Percentiles rank a stretch among this genome's conserved stretches.
These are phyloP conservation scores for Zygoascus meyerae DNA, from an alignment of 1,139 yeast species.

Conservation along the genomic window DNA sequence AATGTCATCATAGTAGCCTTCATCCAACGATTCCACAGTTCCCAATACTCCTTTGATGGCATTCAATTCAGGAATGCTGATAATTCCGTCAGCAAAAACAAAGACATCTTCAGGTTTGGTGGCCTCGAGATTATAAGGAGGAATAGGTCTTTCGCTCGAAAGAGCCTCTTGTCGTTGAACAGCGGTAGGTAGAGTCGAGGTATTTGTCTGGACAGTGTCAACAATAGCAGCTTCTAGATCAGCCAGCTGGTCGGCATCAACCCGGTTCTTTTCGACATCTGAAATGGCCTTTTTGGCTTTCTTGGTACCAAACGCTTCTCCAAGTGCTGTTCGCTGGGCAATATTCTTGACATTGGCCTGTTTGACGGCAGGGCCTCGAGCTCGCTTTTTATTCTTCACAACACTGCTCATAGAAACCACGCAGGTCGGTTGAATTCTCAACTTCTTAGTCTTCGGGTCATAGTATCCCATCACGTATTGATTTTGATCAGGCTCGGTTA, in stretches of 20 bases:
- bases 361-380: slow-evolving; percentile 60
- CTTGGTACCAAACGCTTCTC: slow-evolving; percentile 96
- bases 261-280: slow-evolving; percentile 73
- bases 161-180: slow-evolving; percentile 50
- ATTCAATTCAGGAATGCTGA: slow-evolving; percentile 61
- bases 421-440: slow-evolving; percentile 60
- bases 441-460: slow-evolving; percentile 53
- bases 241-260: slow-evolving; percentile 75
- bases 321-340: slow-evolving; percentile 72
- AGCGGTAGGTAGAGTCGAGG: slow-evolving; percentile 67
- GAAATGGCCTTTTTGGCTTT: slow-evolving; percentile 88
- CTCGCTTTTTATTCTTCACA: slow-evolving; percentile 27
- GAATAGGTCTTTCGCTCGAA: slow-evolving; percentile 73
- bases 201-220: slow-evolving; percentile 66
- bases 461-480: slow-evolving; percentile 60
- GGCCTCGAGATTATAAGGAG: slow-evolving; percentile 68
- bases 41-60: slow-evolving; percentile 53
- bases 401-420: slow-evolving; percentile 48
- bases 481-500: slow-evolving; percentile 38
- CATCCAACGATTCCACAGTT: not conserved
- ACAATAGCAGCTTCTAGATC: slow-evolving; percentile 75
- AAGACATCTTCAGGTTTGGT: slow-evolving; percentile 77
- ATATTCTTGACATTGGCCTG: slow-evolving; percentile 36
- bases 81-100: slow-evolving; percentile 56
- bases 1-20: slow-evolving; percentile 2